phyloP scores from a whole-genome alignment of 192 early-diverging fungal species.

The Umbelopsis sp. region DNA sequence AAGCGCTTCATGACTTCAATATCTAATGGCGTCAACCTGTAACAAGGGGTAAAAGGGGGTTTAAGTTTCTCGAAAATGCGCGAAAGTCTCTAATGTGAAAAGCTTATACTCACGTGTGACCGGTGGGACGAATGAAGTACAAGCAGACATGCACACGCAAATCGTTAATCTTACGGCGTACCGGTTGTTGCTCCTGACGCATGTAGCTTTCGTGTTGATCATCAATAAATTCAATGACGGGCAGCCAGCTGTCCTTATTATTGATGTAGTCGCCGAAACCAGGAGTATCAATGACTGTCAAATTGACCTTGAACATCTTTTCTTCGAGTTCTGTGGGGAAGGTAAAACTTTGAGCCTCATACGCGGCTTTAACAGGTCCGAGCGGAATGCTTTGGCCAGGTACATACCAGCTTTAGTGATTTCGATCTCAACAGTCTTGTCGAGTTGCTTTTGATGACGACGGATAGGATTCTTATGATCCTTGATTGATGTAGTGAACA shows the following conservation, averaged over 20 bases:
- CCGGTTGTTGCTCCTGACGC: slow-evolving; percentile 88
- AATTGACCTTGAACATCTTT: slow-evolving; percentile 89
- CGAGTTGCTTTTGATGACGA: slow-evolving; percentile 91
- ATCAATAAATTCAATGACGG: slow-evolving; percentile 94
- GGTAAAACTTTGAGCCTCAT: background rate
- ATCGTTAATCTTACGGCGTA: slow-evolving; percentile 87
- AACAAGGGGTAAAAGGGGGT: background rate
- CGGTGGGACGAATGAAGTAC: slow-evolving; percentile 97
- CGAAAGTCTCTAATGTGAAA: background rate
- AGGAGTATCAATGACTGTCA: slow-evolving; percentile 97
- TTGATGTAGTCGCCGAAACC: slow-evolving; percentile 99
- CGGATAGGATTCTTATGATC: slow-evolving; percentile 38
- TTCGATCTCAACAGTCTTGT: slow-evolving; percentile 97
- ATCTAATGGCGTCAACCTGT: slow-evolving; percentile 76
- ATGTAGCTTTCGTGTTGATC: slow-evolving; percentile 92
- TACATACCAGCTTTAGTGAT: slow-evolving; percentile 90
- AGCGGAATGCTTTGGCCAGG: too few species aligned
- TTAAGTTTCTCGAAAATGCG: background rate
- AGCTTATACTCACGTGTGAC: slow-evolving; percentile 71
- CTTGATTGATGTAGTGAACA: slow-evolving; percentile 82
- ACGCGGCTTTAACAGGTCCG: background rate
- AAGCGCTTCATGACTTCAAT: slow-evolving; percentile 96
- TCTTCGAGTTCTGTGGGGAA: slow-evolving; percentile 83
- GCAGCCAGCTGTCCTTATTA: slow-evolving; percentile 96
- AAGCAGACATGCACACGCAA: slow-evolving; percentile 93